Percentiles rank a stretch among this genome's conserved stretches.
phyloP scores from a whole-genome alignment of 805 yeast genomes.

The Candida nemodendra region DNA sequence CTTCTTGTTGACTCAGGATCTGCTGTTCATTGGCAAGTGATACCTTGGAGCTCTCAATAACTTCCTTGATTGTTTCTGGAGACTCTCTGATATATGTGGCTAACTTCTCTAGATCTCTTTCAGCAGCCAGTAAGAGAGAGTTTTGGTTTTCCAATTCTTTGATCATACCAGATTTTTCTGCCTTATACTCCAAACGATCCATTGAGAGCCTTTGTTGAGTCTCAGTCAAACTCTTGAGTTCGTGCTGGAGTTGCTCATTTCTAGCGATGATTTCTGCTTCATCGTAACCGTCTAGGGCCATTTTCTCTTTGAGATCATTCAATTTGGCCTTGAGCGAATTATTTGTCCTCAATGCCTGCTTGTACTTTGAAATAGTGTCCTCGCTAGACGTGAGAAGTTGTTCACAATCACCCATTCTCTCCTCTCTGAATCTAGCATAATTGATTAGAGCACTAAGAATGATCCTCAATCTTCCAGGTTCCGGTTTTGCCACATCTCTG shows the following conservation, averaged over 20 bases:
- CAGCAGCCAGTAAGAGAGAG: slow-evolving; percentile 53
- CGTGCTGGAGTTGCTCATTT: slow-evolving; percentile 57
- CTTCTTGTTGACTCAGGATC: slow-evolving; percentile 41
- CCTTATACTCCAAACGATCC: slow-evolving; percentile 64
- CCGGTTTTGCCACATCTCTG: slow-evolving; percentile 76
- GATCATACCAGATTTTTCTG: slow-evolving; percentile 56
- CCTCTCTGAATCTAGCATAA: slow-evolving; percentile 81
- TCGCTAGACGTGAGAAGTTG: slow-evolving; percentile 57
- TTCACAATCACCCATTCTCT: slow-evolving; percentile 67
- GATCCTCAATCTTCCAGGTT: slow-evolving; percentile 59
- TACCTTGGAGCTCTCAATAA: slow-evolving; percentile 50
- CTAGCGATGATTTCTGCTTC: slow-evolving; percentile 45
- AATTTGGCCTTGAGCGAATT: slow-evolving; percentile 34
- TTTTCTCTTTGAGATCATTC: slow-evolving; percentile 16
- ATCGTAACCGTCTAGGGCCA: slow-evolving; percentile 28
- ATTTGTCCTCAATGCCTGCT: slow-evolving; percentile 42
- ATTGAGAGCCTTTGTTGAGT: slow-evolving; percentile 59
- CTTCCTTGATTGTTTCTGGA: slow-evolving; percentile 50
- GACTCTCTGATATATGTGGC: slow-evolving; percentile 60
- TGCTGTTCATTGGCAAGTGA: slow-evolving; percentile 42
- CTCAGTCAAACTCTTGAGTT: slow-evolving; percentile 57
- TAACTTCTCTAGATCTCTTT: slow-evolving; percentile 57
- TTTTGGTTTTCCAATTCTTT: slow-evolving; percentile 61
- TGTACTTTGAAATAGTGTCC: slow-evolving; percentile 43
- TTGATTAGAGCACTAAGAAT: slow-evolving; percentile 81